A percentile compares a stretch with the other conserved stretches of the same genome.
phyloP scores from a whole-genome alignment of 148 eudicot genomes.

The Spergularia marina region DNA sequence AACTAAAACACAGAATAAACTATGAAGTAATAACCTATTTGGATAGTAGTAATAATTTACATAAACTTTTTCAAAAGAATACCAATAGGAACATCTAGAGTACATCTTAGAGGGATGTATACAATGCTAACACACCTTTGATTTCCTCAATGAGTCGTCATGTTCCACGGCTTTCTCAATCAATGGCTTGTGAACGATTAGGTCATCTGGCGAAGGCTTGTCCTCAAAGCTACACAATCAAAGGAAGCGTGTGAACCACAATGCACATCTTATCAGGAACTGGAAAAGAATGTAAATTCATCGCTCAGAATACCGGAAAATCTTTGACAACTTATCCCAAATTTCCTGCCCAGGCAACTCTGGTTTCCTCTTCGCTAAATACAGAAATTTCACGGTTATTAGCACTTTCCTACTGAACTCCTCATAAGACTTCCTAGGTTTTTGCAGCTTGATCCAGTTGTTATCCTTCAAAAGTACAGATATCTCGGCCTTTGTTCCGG shows the following conservation, averaged over 20 bases:
- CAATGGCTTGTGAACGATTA: conserved; percentile 46
- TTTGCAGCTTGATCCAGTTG: conserved; percentile 71
- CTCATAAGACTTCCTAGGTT: conserved; percentile 58
- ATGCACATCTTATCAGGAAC: neutral
- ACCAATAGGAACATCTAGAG: conserved; percentile 5
- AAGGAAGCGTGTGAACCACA: conserved; percentile 6
- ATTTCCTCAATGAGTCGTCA: conserved; percentile 55
- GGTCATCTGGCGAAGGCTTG: conserved; percentile 62
- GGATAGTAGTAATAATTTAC: neutral
- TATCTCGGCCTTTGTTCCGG: conserved; percentile 48
- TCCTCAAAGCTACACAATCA: conserved; percentile 49
- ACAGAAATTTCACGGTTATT: conserved; percentile 58
- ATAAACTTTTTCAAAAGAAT: neutral
- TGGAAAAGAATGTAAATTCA: neutral
- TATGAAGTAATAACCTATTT: no score
- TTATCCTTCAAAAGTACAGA: conserved; percentile 60
- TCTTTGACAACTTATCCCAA: conserved; percentile 57
- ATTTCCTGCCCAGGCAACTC: conserved; percentile 40
- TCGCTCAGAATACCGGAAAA: conserved; percentile 50
- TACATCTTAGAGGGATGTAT: neutral
- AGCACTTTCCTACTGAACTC: conserved; percentile 50
- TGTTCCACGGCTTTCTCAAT: conserved; percentile 56
- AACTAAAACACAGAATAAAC: no score
- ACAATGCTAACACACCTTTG: conserved; percentile 48
- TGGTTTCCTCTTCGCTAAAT: conserved; percentile 46